A percentile compares a stretch with the other conserved stretches of the same genome.
Evolutionary conservation across 805 yeast species (phyloP).

Genomic region (Nakazawaea molendinolei): DNA sequence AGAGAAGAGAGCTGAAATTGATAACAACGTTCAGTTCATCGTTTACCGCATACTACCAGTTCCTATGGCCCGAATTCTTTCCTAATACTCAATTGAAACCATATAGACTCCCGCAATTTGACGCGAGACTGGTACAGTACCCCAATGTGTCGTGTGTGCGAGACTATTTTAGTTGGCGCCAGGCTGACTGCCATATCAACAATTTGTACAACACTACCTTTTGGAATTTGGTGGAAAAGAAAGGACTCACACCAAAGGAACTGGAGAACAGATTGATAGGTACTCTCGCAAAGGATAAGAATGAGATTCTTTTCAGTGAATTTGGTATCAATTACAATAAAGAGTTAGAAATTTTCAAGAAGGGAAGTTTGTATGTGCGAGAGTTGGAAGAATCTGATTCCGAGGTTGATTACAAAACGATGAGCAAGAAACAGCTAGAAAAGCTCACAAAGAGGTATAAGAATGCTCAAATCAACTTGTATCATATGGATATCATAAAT

Average conservation of each 20-base stretch:
- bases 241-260: slow-evolving; percentile 66
- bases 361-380: slow-evolving; percentile 66
- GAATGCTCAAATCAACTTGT: slow-evolving; percentile 36
- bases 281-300: slow-evolving; percentile 76
- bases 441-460: slow-evolving; percentile 40
- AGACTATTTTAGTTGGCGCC: slow-evolving; percentile 92
- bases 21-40: slow-evolving; percentile 76
- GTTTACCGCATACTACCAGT: slow-evolving; percentile 70
- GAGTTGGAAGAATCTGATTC: slow-evolving; percentile 25
- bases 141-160: slow-evolving; percentile 56
- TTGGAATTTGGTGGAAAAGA: slow-evolving; percentile 74
- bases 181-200: slow-evolving; percentile 93
- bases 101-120: slow-evolving; percentile 75
- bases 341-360: slow-evolving; percentile 81
- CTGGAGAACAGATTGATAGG: slow-evolving; percentile 77
- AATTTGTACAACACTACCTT: slow-evolving; percentile 89
- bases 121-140: slow-evolving; percentile 82
- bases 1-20: slow-evolving; percentile 76
- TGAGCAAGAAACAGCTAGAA: slow-evolving; percentile 41
- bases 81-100: slow-evolving; percentile 40
- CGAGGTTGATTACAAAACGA: slow-evolving; percentile 9
- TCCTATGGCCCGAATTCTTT: slow-evolving; percentile 58
- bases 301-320: slow-evolving; percentile 73
- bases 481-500: slow-evolving; percentile 58
- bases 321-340: slow-evolving; percentile 87